Evolutionary conservation across 1,139 yeast genomes (phyloP).

Genomic region (Fermentozyma sake): DNA sequence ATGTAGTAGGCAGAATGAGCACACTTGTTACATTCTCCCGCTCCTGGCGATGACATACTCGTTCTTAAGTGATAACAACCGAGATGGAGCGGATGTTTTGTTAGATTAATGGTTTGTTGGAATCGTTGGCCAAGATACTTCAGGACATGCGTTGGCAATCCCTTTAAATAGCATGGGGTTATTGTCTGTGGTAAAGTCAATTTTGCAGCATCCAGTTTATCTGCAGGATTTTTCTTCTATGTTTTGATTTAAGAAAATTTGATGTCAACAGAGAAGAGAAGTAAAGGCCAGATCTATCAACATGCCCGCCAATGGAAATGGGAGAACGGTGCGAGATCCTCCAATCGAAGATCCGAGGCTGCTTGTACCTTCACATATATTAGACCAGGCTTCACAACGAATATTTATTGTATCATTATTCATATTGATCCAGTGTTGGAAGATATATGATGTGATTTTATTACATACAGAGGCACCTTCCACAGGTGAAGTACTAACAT

Average conservation of each 20-base stretch:
- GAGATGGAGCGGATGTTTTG: too few species aligned
- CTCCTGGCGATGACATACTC: too few species aligned
- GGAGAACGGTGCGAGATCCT: too few species aligned
- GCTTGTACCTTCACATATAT: conserved; percentile 45
- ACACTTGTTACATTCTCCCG: too few species aligned
- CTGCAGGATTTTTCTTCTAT: neutral
- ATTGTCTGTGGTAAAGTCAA: conserved; percentile 1
- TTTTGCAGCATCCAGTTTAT: neutral
- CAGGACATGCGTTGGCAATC: too few species aligned
- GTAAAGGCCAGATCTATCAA: neutral
- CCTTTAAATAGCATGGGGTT: too few species aligned
- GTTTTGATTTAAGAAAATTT: too few species aligned
- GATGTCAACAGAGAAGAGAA: conserved; percentile 1
- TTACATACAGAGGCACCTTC: conserved; percentile 31
- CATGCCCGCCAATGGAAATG: conserved; percentile 3
- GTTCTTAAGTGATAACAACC: too few species aligned
- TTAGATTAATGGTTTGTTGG: too few species aligned
- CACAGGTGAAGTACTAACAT: conserved; percentile 13
- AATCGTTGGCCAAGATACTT: too few species aligned
- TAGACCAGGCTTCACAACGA: conserved; percentile 85
- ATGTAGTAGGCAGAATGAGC: too few species aligned
- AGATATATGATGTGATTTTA: conserved; percentile 63
- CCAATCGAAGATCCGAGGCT: conserved; percentile 7
- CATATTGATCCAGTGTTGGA: conserved; percentile 72
- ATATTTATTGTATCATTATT: conserved; percentile 62